A percentile compares a stretch with the other conserved stretches of the same genome.
Conservation (phyloP, 306 rosid genomes). For the Phaseolus lunatus region DNA sequence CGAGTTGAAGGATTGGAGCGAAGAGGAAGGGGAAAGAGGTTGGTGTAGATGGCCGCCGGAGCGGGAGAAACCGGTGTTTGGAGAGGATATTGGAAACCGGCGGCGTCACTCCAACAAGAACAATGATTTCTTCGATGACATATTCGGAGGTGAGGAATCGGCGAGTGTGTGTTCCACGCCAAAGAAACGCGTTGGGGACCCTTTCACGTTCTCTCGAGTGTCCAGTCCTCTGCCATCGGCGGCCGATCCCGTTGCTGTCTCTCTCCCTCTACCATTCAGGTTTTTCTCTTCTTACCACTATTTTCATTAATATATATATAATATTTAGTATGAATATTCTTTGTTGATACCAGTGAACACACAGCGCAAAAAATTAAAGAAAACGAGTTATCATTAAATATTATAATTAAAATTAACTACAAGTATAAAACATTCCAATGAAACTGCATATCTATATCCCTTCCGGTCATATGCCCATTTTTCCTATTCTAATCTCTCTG, state of each 20-base stretch:
- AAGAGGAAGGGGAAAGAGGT: constrained; percentile 28
- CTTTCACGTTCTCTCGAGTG: constrained; percentile 37
- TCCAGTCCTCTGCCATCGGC: constrained; percentile 48
- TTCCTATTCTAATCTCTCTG: no score
- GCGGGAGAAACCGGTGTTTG: constrained; percentile 82
- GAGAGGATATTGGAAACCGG: constrained; percentile 56
- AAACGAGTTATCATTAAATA: no score
- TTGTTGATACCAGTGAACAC: no score
- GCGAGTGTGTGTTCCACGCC: constrained; percentile 58
- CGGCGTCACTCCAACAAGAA: constrained; percentile 58
- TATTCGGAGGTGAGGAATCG: constrained; percentile 71
- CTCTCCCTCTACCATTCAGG: constrained; percentile 67
- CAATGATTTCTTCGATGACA: constrained; percentile 77
- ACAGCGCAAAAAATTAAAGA: no score
- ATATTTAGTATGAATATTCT: no score
- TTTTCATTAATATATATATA: not conserved
- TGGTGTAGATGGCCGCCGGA: constrained; percentile 50
- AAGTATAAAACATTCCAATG: no score
- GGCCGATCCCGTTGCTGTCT: constrained; percentile 47
- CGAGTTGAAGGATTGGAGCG: not conserved
- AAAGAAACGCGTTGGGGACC: constrained; percentile 45
- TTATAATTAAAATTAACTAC: no score
- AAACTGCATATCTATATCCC: no score
- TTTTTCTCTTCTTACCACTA: constrained; percentile 3
- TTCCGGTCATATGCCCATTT: no score